Evolutionary conservation across 495 filamentous ascomycete species (phyloP).

Genomic region (Lindgomyces ingoldianus): DNA sequence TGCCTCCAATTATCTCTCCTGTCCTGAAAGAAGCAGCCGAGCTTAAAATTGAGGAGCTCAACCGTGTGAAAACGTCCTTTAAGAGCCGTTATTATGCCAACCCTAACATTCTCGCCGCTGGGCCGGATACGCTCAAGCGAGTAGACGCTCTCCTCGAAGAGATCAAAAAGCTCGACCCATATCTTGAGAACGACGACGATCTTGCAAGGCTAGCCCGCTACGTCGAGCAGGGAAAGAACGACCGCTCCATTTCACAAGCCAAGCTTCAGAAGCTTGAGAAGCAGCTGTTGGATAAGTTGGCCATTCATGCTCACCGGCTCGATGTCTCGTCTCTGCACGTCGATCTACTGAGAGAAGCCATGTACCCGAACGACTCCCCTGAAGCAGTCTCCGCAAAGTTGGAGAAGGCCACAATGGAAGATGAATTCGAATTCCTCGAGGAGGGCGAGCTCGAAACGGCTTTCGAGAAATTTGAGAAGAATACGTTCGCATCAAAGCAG

Average conservation of each 20-base stretch:
- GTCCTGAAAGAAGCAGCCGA: slow-evolving; percentile 15
- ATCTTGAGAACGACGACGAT: slow-evolving; percentile 27
- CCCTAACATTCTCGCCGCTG: not conserved
- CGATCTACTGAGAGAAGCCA: slow-evolving; percentile 20
- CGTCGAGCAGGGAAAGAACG: slow-evolving; percentile 29
- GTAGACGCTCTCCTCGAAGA: slow-evolving; percentile 13
- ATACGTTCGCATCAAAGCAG: slow-evolving; percentile 6
- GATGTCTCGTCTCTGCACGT: slow-evolving; percentile 16
- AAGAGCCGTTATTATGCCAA: slow-evolving; percentile 2
- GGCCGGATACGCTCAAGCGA: slow-evolving; percentile 10
- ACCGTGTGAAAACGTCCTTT: slow-evolving; percentile 8
- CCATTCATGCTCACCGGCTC: not conserved
- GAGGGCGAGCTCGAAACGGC: slow-evolving; percentile 21
- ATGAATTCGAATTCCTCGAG: slow-evolving; percentile 35
- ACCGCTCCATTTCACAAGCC: slow-evolving; percentile 17
- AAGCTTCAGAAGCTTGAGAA: slow-evolving; percentile 23
- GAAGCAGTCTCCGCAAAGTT: slow-evolving; percentile 14
- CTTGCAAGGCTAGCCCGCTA: slow-evolving; percentile 15
- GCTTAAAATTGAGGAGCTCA: slow-evolving; percentile 32
- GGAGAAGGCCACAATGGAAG: slow-evolving; percentile 15
- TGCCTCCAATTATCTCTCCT: slow-evolving; percentile 8
- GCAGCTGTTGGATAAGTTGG: slow-evolving; percentile 14
- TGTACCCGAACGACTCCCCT: not conserved
- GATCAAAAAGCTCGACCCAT: slow-evolving; percentile 28
- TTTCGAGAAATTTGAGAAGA: slow-evolving; percentile 25